Conservation (phyloP, 352 stramenopile genomes). For the Phytopythium delawarense region DNA sequence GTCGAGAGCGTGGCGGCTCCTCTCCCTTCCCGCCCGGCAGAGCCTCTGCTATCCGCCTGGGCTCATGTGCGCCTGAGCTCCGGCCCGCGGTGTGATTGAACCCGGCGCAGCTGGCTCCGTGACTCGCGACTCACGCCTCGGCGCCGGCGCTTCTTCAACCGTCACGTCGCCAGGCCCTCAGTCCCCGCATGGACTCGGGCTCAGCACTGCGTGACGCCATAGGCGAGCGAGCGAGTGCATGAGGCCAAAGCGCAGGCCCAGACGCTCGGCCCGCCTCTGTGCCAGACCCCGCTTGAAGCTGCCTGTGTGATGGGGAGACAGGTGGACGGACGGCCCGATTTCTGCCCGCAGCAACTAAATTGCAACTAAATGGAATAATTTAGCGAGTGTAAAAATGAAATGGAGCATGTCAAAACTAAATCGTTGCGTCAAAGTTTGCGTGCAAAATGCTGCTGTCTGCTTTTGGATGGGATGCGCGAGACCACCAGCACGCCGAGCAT, state of each 20-base stretch:
- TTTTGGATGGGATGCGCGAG: too few relatives aligned
- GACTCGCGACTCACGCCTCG: neutral
- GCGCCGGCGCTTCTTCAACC: neutral
- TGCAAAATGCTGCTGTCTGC: too few relatives aligned
- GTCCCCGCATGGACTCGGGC: too few relatives aligned
- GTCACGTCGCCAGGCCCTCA: neutral
- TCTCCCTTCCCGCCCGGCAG: too few relatives aligned
- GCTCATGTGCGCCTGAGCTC: too few relatives aligned
- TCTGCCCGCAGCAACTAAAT: neutral
- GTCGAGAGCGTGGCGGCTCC: neutral
- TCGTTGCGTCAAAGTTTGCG: neutral
- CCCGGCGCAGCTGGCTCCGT: neutral
- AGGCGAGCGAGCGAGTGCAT: too few relatives aligned
- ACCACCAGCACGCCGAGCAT: too few relatives aligned
- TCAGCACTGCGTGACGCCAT: too few relatives aligned
- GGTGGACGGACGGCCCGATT: neutral
- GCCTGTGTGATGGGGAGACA: slow-evolving; percentile 1
- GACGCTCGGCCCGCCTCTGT: neutral
- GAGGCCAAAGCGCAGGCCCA: neutral
- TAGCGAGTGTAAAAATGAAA: too few relatives aligned
- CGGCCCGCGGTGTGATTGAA: neutral
- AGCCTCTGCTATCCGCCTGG: too few relatives aligned
- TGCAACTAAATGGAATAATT: too few relatives aligned
- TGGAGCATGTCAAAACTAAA: neutral
- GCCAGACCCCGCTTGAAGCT: slow-evolving; percentile 2